Evolutionary conservation across 73 alveolate genomes (phyloP), one percentile per base, ranked within the genome.

Genomic region (Blepharisma stoltei): DNA sequence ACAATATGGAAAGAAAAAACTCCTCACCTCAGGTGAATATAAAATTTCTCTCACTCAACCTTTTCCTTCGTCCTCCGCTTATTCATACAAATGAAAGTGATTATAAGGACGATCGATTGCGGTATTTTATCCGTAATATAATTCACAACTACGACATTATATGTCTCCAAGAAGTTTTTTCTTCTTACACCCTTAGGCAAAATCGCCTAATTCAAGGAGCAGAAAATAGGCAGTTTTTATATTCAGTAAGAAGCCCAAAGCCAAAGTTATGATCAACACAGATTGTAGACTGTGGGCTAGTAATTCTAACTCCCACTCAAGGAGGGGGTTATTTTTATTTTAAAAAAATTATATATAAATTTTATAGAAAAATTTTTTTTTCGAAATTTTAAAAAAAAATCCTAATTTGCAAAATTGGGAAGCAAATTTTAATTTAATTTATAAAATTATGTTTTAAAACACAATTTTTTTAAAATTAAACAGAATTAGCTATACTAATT

Each of bases 31-130:
- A 32, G 41, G 41, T 32, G 41, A 45, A 68, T 18, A 70, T 94
- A 32, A 86, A 67, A 50, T 32, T 94, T 66, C 84, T 93, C 53
- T 85, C 98, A 23, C 90, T 89, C 80, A 95, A 95, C 86, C 66
- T 94, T 54, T 95, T 90, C 85, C 70, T 90, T 76, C 83, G 99
- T 23, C 99, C 99, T 23, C 99, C 98, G 1, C 94, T 94, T 5
- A 89, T 93, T 2, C 80, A 86, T 23, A 90, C 91, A 38, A 93
- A 93, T 78, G 90, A 84, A 54, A 76, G 79, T 8, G 98, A 93
- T 79, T 86, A 83, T 77, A 95, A 93, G 76, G 94, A 95, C 78
- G 91, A 84, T 27, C 78, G 99, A 84, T 50, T 85, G 78, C 54
- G 82, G 67, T 21, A 88, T 65, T 54, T 90, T 71, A 69, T 67